phyloP scores from a whole-genome alignment of 2,329 filamentous ascomycete species.

The Talaromyces amestolkiae region DNA sequence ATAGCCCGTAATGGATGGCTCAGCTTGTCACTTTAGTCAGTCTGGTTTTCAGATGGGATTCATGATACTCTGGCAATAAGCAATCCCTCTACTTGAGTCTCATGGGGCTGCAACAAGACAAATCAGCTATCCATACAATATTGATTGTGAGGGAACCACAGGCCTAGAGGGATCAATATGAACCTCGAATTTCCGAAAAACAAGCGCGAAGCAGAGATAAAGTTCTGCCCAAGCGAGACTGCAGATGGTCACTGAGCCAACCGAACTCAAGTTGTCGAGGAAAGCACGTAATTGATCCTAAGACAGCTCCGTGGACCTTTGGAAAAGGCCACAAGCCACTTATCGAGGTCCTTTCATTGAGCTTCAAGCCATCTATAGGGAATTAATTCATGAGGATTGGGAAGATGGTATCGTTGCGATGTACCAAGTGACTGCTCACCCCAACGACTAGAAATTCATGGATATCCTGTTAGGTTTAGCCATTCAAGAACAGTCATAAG shows the following conservation, averaged over 20 bases:
- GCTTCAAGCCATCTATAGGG: constrained; percentile 44
- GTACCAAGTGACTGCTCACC: constrained; percentile 28
- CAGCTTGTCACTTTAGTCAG: neutral
- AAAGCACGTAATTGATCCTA: constrained; percentile 29
- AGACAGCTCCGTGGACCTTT: constrained; percentile 44
- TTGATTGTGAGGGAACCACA: neutral
- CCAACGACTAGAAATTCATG: constrained; percentile 21
- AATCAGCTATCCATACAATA: neutral
- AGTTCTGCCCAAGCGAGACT: constrained; percentile 19
- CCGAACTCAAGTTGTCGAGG: neutral
- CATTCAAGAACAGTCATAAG: too few relatives aligned
- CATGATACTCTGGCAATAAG: constrained; percentile 17
- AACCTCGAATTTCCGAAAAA: constrained; percentile 16
- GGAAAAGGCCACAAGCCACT: constrained; percentile 46
- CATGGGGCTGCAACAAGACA: neutral
- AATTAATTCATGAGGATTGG: constrained; percentile 34
- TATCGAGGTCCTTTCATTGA: constrained; percentile 29
- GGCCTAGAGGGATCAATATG: constrained; percentile 15
- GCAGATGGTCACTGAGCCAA: neutral
- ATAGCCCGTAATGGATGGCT: neutral
- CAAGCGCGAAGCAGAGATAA: constrained; percentile 16
- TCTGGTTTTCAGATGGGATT: constrained; percentile 16
- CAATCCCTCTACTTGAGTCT: constrained; percentile 16
- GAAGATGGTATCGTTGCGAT: constrained; percentile 32
- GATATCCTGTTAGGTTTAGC: too few relatives aligned